Base-by-base conservation (phyloP, 2,329 filamentous ascomycete genomes). In the Davidsoniella neocaledoniae region DNA sequence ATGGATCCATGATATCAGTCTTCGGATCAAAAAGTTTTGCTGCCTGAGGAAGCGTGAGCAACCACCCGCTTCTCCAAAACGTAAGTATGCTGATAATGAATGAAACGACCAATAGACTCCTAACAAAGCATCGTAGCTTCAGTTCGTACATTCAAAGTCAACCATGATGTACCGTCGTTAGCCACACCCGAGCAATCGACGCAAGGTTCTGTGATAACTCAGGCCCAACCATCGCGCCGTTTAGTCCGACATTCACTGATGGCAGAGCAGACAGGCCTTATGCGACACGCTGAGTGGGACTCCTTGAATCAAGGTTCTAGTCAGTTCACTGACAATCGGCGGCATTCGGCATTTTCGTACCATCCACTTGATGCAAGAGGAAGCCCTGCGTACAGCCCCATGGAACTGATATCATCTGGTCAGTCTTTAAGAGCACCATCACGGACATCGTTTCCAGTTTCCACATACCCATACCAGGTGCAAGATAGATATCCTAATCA, bases 81-180 rank as follows among this genome's bases (percentile, higher is more conserved):
- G 51, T 53, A 38, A 46, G 51, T 42, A 39, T 23, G 1, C 12
- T 37, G 9, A 12, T 43, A 4, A 14, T 39, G 36, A 17, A 12
- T 2, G 7, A 25, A 38, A 21, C n/a, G 10, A 3, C 17, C 23
- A 36, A n/a, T 7, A 33, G 6, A 14, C 3, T 12, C 14, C n/a
- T 37, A 12, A 47, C 21, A 12, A 23, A 16, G 14, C 39, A 29
- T 25, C 23, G 47, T 38, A 53, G 51, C 43, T 12, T 16, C 43
- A 25, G 38, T 47, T 25, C 51, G 51, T 2, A 53, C 51, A 2
- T 53, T 53, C 10, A 50, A 53, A 23, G 51, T 53, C 14, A 53
- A 53, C 19, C 33, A 40, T 33, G 26, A 16, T 19, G n/a, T 50
- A 26, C 36, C 36, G 7, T 39, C 29, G 2, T 25, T 39, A 17